phyloP scores from a whole-genome alignment of 2,329 filamentous ascomycete genomes.

The Colletotrichum tropicale region DNA sequence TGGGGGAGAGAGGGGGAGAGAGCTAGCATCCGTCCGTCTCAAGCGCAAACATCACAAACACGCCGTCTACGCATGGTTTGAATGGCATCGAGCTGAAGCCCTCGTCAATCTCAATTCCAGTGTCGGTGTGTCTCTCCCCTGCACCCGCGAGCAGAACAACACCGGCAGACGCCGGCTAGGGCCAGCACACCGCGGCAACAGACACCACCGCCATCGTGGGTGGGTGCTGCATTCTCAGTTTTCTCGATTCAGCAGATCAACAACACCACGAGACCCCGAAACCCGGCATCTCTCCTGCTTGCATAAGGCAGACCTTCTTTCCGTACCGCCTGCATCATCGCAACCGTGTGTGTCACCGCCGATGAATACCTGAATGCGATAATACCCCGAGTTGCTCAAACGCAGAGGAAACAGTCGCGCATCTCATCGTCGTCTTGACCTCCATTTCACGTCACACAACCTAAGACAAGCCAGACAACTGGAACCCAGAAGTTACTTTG shows the following conservation, averaged over 20 bases:
- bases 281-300: not conserved
- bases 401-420: not conserved
- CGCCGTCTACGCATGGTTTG: not conserved
- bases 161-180: too few relatives aligned
- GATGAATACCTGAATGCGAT: not conserved
- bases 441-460: not conserved
- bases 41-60: slow-evolving; percentile 5
- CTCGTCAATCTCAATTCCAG: slow-evolving; percentile 5
- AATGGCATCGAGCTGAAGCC: not conserved
- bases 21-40: slow-evolving; percentile 7
- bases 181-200: not conserved
- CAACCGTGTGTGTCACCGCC: not conserved
- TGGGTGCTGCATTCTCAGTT: not conserved
- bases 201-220: not conserved
- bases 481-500: not conserved
- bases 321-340: not conserved
- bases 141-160: not conserved
- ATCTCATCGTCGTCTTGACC: not conserved
- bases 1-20: not conserved
- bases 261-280: not conserved
- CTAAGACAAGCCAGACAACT: not conserved
- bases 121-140: not conserved
- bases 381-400: not conserved
- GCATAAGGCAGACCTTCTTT: not conserved
- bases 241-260: not conserved